phyloP scores from a whole-genome alignment of 768 basidiomycete genomes.

The Pluteus cervinus region DNA sequence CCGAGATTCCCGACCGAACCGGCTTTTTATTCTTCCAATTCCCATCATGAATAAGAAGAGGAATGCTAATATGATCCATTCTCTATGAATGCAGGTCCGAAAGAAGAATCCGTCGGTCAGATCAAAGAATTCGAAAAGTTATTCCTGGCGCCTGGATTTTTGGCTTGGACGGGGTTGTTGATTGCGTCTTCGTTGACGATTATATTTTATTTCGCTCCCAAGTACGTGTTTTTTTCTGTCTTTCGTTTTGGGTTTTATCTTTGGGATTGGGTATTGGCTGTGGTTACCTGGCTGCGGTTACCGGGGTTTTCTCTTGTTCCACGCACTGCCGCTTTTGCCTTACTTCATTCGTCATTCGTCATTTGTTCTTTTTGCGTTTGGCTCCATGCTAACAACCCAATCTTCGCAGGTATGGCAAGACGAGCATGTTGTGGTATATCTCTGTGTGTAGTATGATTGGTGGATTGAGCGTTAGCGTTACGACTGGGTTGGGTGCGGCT shows the following conservation, averaged over 20 bases:
- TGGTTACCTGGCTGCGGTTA: background rate
- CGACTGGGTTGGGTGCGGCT: constrained; percentile 87
- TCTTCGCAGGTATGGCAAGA: constrained; percentile 83
- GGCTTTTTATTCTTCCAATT: too few relatives aligned
- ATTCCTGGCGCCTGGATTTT: constrained; percentile 81
- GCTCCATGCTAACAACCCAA: too few relatives aligned
- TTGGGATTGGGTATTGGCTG: too few relatives aligned
- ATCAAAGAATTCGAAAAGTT: constrained; percentile 70
- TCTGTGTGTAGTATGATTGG: constrained; percentile 95
- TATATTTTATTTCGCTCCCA: constrained; percentile 78
- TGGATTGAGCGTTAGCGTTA: constrained; percentile 90
- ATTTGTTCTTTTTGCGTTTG: constrained; percentile 1
- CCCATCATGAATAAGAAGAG: too few relatives aligned
- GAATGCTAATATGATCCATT: too few relatives aligned
- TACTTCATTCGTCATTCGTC: background rate
- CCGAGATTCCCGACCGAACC: too few relatives aligned
- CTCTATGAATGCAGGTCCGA: constrained; percentile 43
- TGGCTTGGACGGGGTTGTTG: constrained; percentile 60
- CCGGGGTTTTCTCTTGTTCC: background rate
- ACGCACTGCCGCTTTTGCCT: background rate
- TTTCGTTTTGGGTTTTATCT: constrained; percentile 5
- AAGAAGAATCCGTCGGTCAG: constrained; percentile 62
- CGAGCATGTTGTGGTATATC: constrained; percentile 95
- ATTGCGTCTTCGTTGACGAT: constrained; percentile 63
- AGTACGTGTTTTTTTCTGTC: constrained; percentile 31